Conservation (phyloP, 441 rosid genomes). For the Raphanus hybrid region DNA sequence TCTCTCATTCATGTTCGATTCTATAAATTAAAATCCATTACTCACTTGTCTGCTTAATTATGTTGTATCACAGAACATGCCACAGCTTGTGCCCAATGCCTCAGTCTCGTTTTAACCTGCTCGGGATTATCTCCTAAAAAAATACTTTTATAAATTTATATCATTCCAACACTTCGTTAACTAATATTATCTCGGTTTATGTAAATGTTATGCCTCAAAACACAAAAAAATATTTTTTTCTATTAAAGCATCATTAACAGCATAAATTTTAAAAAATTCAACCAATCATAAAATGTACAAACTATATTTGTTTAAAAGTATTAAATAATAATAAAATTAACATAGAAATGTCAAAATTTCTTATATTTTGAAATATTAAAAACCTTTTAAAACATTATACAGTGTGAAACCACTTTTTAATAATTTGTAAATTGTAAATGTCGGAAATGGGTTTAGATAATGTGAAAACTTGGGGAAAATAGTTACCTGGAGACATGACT, state of each 20-base stretch:
- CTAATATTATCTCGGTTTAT: neutral
- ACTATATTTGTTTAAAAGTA: too few species aligned
- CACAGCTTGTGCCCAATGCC: conserved; percentile 99
- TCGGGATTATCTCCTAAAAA: conserved; percentile 77
- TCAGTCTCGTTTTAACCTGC: conserved; percentile 84
- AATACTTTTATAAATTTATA: too few species aligned
- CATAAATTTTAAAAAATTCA: too few species aligned
- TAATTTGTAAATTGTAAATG: neutral
- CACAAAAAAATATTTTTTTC: too few species aligned
- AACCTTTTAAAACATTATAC: too few species aligned
- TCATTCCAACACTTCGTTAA: neutral
- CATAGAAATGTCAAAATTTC: too few species aligned
- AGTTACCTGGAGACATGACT: conserved; percentile 80
- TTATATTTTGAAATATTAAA: too few species aligned
- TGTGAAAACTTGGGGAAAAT: neutral
- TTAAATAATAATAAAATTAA: too few species aligned
- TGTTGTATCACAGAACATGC: conserved; percentile 92
- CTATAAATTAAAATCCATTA: neutral
- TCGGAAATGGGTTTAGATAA: neutral
- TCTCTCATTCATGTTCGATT: conserved; percentile 2
- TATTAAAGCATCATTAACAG: too few species aligned
- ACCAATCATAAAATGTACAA: too few species aligned
- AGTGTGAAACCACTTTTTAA: neutral
- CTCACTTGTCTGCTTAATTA: conserved; percentile 43
- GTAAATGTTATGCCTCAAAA: too few species aligned